phyloP scores from a whole-genome alignment of 2,329 filamentous ascomycete species.

The Lasiodiplodia theobromae region DNA sequence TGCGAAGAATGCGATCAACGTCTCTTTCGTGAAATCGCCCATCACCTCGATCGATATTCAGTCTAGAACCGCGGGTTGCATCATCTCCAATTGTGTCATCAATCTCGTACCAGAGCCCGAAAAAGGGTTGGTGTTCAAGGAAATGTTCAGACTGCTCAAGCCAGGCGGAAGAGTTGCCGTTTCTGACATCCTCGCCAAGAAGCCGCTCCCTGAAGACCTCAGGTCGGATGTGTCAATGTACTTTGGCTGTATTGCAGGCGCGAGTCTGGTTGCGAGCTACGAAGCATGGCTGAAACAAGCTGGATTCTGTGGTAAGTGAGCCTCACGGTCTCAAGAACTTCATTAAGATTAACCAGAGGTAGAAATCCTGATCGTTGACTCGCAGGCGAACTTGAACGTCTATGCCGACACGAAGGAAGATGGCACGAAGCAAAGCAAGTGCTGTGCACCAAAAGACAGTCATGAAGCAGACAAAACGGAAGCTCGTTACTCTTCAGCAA shows the following conservation, averaged over 20 bases:
- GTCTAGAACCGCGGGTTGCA: slow-evolving; percentile 56
- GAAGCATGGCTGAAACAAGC: slow-evolving; percentile 55
- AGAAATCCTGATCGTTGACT: not conserved
- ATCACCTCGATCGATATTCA: slow-evolving; percentile 61
- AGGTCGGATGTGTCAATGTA: slow-evolving; percentile 60
- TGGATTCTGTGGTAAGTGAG: not conserved
- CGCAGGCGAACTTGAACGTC: not conserved
- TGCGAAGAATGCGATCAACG: slow-evolving; percentile 52
- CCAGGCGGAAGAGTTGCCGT: slow-evolving; percentile 65
- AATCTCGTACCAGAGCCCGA: slow-evolving; percentile 39
- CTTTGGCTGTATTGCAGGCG: slow-evolving; percentile 67
- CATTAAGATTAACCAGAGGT: too few relatives aligned
- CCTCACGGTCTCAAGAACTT: not conserved
- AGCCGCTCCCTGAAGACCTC: slow-evolving; percentile 58
- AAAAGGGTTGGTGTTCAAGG: slow-evolving; percentile 54
- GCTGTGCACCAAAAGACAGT: not conserved
- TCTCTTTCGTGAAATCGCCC: slow-evolving; percentile 57
- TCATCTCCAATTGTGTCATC: slow-evolving; percentile 66
- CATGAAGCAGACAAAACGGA: not conserved
- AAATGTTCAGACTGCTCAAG: slow-evolving; percentile 66
- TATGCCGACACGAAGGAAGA: not conserved
- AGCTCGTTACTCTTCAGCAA: not conserved
- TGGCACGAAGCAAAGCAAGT: not conserved
- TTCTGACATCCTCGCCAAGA: slow-evolving; percentile 65
- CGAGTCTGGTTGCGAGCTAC: slow-evolving; percentile 61